Evolutionary conservation across 2,329 filamentous ascomycete species (phyloP).

Genomic region (Fusarium brevicatenulatum): DNA sequence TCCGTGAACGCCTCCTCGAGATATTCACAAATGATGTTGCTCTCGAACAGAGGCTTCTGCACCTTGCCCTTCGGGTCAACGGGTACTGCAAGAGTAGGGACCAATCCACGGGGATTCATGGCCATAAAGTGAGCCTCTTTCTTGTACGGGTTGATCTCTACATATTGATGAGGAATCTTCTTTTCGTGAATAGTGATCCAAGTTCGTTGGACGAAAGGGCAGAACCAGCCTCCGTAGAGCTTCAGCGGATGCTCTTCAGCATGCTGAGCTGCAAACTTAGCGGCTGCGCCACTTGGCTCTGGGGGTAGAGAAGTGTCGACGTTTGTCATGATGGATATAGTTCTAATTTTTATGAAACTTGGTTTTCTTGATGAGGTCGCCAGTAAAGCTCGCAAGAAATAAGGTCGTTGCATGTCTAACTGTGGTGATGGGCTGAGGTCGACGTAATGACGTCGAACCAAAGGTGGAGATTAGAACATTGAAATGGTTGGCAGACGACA

Average conservation of each 20-base stretch:
- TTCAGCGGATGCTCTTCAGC: constrained; percentile 63
- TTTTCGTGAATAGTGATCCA: constrained; percentile 82
- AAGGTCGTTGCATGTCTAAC: neutral
- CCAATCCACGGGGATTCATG: constrained; percentile 79
- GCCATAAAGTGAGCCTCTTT: constrained; percentile 74
- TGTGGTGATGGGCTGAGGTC: constrained; percentile 4
- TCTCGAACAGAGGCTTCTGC: constrained; percentile 75
- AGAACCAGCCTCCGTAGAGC: constrained; percentile 82
- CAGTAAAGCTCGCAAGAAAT: neutral
- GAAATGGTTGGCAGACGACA: neutral
- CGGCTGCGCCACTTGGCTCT: constrained; percentile 61
- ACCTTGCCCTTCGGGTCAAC: constrained; percentile 43
- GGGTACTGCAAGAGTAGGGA: constrained; percentile 73
- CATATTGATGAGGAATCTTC: constrained; percentile 76
- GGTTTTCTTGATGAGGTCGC: neutral
- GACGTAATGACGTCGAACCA: constrained; percentile 29
- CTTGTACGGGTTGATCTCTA: constrained; percentile 82
- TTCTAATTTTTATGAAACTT: neutral
- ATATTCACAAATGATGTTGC: constrained; percentile 77
- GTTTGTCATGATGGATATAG: constrained; percentile 50
- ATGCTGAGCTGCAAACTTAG: constrained; percentile 58
- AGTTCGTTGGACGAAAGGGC: constrained; percentile 73
- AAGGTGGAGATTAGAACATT: constrained; percentile 16
- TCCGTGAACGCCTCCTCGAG: constrained; percentile 75
- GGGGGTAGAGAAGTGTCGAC: constrained; percentile 61